Conservation (phyloP, 179 eudicot genomes). For the Silene vulgaris region DNA sequence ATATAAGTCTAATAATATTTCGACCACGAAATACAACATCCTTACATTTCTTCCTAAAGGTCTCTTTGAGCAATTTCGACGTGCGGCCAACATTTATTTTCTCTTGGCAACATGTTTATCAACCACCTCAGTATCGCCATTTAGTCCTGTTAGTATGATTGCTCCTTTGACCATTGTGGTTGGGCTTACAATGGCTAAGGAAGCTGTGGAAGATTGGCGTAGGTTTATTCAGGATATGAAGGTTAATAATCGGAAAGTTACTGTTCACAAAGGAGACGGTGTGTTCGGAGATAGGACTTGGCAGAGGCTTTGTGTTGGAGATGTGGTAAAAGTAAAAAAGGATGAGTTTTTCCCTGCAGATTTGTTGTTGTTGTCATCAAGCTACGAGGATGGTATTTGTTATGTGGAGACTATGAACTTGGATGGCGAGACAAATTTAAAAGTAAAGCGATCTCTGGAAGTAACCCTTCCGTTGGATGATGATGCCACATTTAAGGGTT, state of each 20-base stretch:
- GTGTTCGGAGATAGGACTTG: slow-evolving; percentile 40
- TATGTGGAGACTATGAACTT: slow-evolving; percentile 77
- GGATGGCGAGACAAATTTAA: slow-evolving; percentile 80
- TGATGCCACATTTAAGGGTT: slow-evolving; percentile 42
- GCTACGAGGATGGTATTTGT: slow-evolving; percentile 69
- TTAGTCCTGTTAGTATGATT: slow-evolving; percentile 45
- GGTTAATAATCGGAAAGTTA: slow-evolving; percentile 50
- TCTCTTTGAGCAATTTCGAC: slow-evolving; percentile 81
- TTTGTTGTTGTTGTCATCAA: slow-evolving; percentile 57
- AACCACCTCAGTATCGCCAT: slow-evolving; percentile 50
- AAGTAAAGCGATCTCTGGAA: slow-evolving; percentile 59
- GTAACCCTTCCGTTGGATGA: slow-evolving; percentile 50
- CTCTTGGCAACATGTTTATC: slow-evolving; percentile 70
- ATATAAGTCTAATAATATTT: slow-evolving; percentile 66
- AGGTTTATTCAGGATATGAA: slow-evolving; percentile 57
- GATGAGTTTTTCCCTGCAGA: slow-evolving; percentile 69
- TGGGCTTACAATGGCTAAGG: slow-evolving; percentile 50
- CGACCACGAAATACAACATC: slow-evolving; percentile 79
- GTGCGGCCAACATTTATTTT: slow-evolving; percentile 90
- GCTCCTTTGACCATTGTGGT: slow-evolving; percentile 46
- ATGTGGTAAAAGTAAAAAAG: slow-evolving; percentile 60
- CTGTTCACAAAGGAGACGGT: slow-evolving; percentile 48
- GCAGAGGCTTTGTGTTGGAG: slow-evolving; percentile 59
- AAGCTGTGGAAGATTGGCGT: slow-evolving; percentile 49
- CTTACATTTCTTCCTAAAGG: slow-evolving; percentile 74